A percentile compares a stretch with the other conserved stretches of the same genome.
These are phyloP conservation scores for Gracilariopsis chorda DNA, from an alignment of 23 red algal genomes.

Conservation along the genomic window DNA sequence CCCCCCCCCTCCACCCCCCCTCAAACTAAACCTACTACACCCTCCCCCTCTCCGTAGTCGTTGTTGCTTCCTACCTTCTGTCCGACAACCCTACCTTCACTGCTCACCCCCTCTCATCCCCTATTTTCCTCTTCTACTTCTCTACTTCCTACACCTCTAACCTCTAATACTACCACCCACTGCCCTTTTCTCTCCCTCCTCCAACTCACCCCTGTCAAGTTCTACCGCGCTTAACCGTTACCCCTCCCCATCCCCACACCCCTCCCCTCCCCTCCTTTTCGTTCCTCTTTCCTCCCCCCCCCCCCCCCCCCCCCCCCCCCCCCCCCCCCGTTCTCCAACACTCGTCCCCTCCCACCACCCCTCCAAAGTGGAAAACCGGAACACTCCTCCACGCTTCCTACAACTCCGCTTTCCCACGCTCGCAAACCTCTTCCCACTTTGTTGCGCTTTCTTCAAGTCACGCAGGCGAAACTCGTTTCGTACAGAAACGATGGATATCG, in stretches of 20 bases:
- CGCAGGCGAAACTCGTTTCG: constrained; percentile 15
- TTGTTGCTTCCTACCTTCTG: neutral
- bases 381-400: neutral
- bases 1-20: neutral
- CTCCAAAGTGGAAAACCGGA: too few species aligned
- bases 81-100: constrained; percentile 1
- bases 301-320: neutral
- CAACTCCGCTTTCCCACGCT: neutral
- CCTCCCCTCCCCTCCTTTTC: neutral
- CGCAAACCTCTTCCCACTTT: constrained; percentile 8
- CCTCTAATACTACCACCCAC: neutral
- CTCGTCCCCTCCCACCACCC: neutral
- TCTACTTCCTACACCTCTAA: neutral
- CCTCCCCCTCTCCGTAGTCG: too few species aligned
- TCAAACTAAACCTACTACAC: too few species aligned
- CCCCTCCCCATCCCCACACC: neutral
- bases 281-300: neutral
- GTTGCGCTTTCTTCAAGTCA: neutral
- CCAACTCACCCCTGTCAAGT: too few species aligned
- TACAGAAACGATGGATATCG: constrained; percentile 58
- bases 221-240: too few species aligned
- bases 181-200: neutral
- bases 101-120: too few species aligned
- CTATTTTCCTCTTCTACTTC: neutral
- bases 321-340: neutral